A percentile compares a stretch with the other conserved stretches of the same genome.
Evolutionary conservation across 192 early-diverging fungal genomes (phyloP).

Genomic region (Fimicolochytrium jonesii): DNA sequence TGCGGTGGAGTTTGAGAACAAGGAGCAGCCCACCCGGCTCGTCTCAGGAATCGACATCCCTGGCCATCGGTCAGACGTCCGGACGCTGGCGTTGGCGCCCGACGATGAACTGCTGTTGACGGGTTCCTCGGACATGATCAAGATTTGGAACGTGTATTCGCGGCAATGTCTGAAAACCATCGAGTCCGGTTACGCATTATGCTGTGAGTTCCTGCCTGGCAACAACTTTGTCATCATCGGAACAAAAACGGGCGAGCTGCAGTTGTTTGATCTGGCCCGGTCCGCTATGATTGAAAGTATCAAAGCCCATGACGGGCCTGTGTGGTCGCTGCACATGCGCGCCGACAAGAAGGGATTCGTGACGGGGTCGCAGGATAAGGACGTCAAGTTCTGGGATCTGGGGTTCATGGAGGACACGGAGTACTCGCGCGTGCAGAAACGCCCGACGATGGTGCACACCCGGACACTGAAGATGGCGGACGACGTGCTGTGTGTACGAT

Average conservation of each 20-base stretch:
- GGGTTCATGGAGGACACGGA: constrained; percentile 60
- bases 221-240: constrained; percentile 86
- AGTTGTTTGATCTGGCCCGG: constrained; percentile 87
- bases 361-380: constrained; percentile 90
- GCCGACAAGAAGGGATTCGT: constrained; percentile 85
- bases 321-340: constrained; percentile 82
- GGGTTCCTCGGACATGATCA: constrained; percentile 74
- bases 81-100: constrained; percentile 80
- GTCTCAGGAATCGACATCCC: constrained; percentile 70
- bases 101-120: constrained; percentile 86
- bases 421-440: constrained; percentile 33
- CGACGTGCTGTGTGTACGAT: constrained; percentile 80
- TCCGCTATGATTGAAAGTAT: constrained; percentile 79
- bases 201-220: constrained; percentile 89
- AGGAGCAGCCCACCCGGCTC: constrained; percentile 59
- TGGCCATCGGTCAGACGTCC: constrained; percentile 89
- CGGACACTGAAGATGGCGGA: constrained; percentile 94
- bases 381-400: constrained; percentile 98
- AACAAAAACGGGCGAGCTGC: constrained; percentile 84
- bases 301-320: constrained; percentile 84
- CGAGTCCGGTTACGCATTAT: constrained; percentile 88
- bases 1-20: constrained; percentile 58
- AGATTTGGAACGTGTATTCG: constrained; percentile 87
- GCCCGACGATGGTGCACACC: constrained; percentile 76
- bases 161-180: constrained; percentile 83